Base-by-base conservation (phyloP, 805 yeast species). In the Cyberlindnera euphorbiae region DNA sequence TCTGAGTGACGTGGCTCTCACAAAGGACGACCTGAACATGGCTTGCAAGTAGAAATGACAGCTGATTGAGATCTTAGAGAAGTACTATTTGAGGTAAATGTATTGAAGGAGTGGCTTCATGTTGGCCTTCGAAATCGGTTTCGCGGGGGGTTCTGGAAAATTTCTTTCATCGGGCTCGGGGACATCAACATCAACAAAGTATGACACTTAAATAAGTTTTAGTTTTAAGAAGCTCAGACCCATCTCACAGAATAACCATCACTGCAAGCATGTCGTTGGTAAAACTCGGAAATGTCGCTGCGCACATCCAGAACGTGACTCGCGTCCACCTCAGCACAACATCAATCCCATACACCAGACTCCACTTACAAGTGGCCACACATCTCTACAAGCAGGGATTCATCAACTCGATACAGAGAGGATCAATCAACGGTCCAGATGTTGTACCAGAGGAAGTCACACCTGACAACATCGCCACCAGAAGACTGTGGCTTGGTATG, bases 191-290 rank as follows among this genome's bases (percentile, higher is more conserved):
- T 19, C 22, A 19, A 19, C 7, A 9, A 19, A 19, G 9, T 7
- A n/a, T n/a, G n/a, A n/a, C n/a, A n/a, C n/a, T n/a, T n/a, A n/a
- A n/a, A n/a, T n/a, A n/a, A n/a, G n/a, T n/a, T n/a, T n/a, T n/a
- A n/a, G n/a, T n/a, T n/a, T n/a, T n/a, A n/a, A n/a, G n/a, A n/a
- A n/a, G n/a, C n/a, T n/a, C n/a, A n/a, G n/a, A n/a, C n/a, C n/a
- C n/a, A n/a, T n/a, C n/a, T n/a, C n/a, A n/a, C n/a, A n/a, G n/a
- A n/a, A n/a, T n/a, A n/a, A n/a, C n/a, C n/a, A n/a, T n/a, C n/a
- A n/a, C n/a, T n/a, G n/a, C n/a, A n/a, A n/a, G n/a, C n/a, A 88
- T 90, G 96, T 88, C 96, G 22, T 69, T 89, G 36, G 94, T 83
- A 33, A 82, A 79, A 47, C 71, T 93, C 44, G 93, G 90, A 11